Evolutionary conservation across 768 basidiomycete genomes (phyloP), one percentile per base, ranked within the genome.

Genomic region (Neoboletus brunneissimus): DNA sequence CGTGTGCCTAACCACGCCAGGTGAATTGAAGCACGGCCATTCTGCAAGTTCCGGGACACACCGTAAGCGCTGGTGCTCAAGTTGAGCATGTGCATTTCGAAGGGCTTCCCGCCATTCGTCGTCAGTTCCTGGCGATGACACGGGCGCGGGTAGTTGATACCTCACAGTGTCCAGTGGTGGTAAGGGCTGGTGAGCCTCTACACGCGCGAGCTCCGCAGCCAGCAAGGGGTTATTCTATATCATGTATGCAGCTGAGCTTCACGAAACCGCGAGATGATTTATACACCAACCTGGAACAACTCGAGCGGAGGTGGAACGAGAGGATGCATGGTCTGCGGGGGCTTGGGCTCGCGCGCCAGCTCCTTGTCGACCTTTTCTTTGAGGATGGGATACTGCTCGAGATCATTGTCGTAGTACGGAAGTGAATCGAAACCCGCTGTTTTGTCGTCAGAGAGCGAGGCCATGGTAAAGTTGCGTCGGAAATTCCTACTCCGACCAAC

Each of bases 361-460:
- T 93, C 91, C 60, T 77, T 77, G 54, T 90, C 88, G 16, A 93
- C 91, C 68, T 86, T 87, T 67, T 85, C 81, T 68, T 81, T 85
- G 38, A 94, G 76, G 38, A 79, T 65, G 1, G 91, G 90, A 57
- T 81, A 83, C 53, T 81, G 81, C 57, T 93, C 89, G 50, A 95
- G 79, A 69, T 97, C 93, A 69, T 94, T 91, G 76, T 98, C 94
- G 67, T 91, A 94, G 75, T 97, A 98, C 18, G 94, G 94, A 60
- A 97, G 79, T 25, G 93, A 89, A 72, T 97, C 94, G 63, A 93
- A 83, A 37, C 88, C 77, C 25, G 45, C 43, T 20, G 61, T 60
- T 38, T 49, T 57, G 37, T 62, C 40, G 59, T 53, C 45, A 27
- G 42, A 51, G 54, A 53, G 37, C 44, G 43, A 51, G 48, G 64